Evolutionary conservation across 208 protist genomes (phyloP).

Genomic region (Crithidia fasciculata): DNA sequence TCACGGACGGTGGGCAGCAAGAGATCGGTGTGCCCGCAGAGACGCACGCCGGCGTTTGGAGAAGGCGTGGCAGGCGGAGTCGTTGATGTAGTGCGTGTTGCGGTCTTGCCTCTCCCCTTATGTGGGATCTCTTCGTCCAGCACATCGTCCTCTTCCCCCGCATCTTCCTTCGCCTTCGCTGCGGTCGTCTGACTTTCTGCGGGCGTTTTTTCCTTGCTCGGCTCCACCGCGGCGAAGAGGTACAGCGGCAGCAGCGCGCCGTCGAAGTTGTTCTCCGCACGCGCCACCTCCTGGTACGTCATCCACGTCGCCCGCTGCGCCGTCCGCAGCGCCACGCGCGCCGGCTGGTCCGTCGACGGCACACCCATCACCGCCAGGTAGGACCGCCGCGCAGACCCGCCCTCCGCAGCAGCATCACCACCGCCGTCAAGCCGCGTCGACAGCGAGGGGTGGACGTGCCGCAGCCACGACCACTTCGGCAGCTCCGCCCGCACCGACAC

Average conservation of each 20-base stretch:
- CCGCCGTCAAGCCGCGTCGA: neutral
- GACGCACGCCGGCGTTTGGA: no score
- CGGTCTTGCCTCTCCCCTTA: neutral
- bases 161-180: neutral
- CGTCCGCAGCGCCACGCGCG: conserved; percentile 6
- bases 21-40: neutral
- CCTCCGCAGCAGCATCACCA: neutral
- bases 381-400: neutral
- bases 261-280: conserved; percentile 9
- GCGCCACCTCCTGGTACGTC: conserved; percentile 16
- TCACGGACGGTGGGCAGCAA: neutral
- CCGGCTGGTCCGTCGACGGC: conserved; percentile 12
- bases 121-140: neutral
- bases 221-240: conserved; percentile 18
- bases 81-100: neutral
- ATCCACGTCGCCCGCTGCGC: conserved; percentile 26
- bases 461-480: conserved; percentile 13
- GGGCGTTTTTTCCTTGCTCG: neutral
- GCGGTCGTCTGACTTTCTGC: neutral
- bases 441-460: neutral
- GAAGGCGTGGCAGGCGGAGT: neutral
- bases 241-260: conserved; percentile 26
- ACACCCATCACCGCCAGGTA: conserved; percentile 27
- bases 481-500: neutral
- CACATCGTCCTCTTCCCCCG: neutral